Evolutionary conservation across 176 grass and related monocot genomes (phyloP).

Genomic region (Tillandsia leiboldiana): DNA sequence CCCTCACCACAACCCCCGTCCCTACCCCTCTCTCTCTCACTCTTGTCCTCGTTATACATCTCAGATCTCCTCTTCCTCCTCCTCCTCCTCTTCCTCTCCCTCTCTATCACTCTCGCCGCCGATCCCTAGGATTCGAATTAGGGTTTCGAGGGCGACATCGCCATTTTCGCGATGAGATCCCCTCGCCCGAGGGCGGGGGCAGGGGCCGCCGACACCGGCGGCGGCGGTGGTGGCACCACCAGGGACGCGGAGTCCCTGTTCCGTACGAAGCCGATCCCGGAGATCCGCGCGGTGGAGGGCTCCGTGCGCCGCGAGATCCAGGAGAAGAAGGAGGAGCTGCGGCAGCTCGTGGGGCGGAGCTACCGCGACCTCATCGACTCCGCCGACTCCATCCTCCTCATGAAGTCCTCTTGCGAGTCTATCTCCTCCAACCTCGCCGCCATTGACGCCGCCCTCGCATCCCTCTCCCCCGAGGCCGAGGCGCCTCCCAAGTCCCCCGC

Average conservation of each 20-base stretch:
- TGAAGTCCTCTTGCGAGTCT: constrained; percentile 72
- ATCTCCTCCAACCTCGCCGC: constrained; percentile 56
- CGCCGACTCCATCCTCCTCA: constrained; percentile 81
- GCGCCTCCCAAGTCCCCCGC: constrained; percentile 6
- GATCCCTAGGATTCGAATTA: neutral
- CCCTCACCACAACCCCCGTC: no score
- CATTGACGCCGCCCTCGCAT: constrained; percentile 56
- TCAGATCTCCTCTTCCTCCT: neutral
- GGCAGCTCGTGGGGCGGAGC: constrained; percentile 91
- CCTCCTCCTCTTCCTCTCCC: neutral
- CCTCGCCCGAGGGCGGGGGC: constrained; percentile 1
- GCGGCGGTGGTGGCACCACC: constrained; percentile 22
- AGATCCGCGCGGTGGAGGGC: constrained; percentile 68
- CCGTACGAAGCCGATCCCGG: constrained; percentile 68
- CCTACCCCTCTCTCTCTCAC: no score
- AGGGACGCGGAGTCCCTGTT: constrained; percentile 82
- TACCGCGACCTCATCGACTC: constrained; percentile 97
- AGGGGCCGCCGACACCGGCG: constrained; percentile 22
- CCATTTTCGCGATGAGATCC: constrained; percentile 2
- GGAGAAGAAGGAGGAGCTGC: constrained; percentile 90
- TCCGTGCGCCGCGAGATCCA: constrained; percentile 75
- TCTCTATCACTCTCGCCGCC: neutral
- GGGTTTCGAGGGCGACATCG: neutral
- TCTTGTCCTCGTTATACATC: no score
- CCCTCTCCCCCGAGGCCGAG: constrained; percentile 49